phyloP scores from a whole-genome alignment of 2,329 filamentous ascomycete species.

The Myriangium duriaei region DNA sequence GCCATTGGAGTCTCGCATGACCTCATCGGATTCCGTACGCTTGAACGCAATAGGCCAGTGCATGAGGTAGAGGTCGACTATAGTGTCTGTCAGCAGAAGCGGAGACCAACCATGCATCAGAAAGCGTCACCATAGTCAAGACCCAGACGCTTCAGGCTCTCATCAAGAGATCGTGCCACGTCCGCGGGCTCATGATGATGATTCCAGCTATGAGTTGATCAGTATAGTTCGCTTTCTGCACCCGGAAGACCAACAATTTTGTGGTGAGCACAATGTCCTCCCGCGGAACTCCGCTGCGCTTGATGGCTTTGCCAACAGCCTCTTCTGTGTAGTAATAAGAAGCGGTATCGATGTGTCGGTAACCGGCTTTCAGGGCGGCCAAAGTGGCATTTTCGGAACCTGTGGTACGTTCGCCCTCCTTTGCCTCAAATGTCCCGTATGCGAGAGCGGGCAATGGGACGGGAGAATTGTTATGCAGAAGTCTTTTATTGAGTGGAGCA shows the following conservation, averaged over 20 bases:
- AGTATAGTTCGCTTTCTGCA: too few species aligned
- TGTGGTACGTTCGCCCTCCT: too few species aligned
- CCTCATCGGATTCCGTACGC: constrained; percentile 36
- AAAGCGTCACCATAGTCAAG: constrained; percentile 17
- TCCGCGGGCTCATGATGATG: constrained; percentile 33
- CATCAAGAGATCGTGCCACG: constrained; percentile 24
- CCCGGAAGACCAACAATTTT: too few species aligned
- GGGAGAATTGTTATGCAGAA: constrained; percentile 5
- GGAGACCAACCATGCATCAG: not conserved
- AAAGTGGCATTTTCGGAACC: constrained; percentile 16
- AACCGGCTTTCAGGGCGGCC: constrained; percentile 16
- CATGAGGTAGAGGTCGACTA: constrained; percentile 24
- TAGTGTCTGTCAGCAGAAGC: not conserved
- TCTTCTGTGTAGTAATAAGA: not conserved
- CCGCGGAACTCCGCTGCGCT: constrained; percentile 15
- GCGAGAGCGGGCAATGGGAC: constrained; percentile 1
- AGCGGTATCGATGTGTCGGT: constrained; percentile 16
- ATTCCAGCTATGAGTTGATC: constrained; percentile 41
- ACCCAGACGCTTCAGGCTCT: constrained; percentile 22
- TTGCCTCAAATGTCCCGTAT: constrained; percentile 3
- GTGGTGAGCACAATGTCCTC: constrained; percentile 17
- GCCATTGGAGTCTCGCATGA: too few species aligned
- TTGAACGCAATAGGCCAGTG: constrained; percentile 39
- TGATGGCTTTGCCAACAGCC: constrained; percentile 15
- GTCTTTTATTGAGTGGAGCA: too few species aligned